phyloP scores from a whole-genome alignment of 2,329 filamentous ascomycete species.

The Coniella lustricola region DNA sequence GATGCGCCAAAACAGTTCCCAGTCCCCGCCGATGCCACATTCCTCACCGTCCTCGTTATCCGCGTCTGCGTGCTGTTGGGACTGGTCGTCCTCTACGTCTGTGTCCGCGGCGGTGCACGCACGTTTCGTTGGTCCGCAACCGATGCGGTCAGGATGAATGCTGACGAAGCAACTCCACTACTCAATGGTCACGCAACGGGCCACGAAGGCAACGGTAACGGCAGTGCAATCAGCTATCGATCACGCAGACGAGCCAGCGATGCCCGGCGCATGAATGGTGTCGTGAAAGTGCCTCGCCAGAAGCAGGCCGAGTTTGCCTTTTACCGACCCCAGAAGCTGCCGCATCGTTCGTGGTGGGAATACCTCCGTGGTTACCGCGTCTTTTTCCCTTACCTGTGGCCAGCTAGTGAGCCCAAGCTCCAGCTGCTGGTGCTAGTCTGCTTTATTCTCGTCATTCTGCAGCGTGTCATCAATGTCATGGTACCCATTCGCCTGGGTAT shows the following conservation, averaged over 20 bases:
- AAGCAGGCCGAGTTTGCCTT: conserved; percentile 62
- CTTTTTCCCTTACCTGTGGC: conserved; percentile 97
- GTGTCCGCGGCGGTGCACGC: conserved; percentile 40
- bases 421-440: conserved; percentile 76
- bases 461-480: conserved; percentile 77
- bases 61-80: conserved; percentile 11
- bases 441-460: conserved; percentile 70
- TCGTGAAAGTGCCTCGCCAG: conserved; percentile 20
- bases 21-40: conserved; percentile 13
- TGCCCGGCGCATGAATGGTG: conserved; percentile 29
- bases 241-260: conserved; percentile 22
- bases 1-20: conserved; percentile 43
- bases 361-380: conserved; percentile 87
- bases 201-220: conserved; percentile 25
- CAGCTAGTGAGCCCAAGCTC: conserved; percentile 65
- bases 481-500: conserved; percentile 75
- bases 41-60: conserved; percentile 8
- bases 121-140: conserved; percentile 15
- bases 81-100: conserved; percentile 21
- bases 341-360: conserved; percentile 90
- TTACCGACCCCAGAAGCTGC: conserved; percentile 80
- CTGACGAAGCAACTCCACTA: conserved; percentile 57
- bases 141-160: conserved; percentile 17
- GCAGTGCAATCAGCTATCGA: conserved; percentile 20
- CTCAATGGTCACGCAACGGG: conserved; percentile 39